phyloP scores from a whole-genome alignment of 2,329 filamentous ascomycete species.

The Ceratocystis papillata region DNA sequence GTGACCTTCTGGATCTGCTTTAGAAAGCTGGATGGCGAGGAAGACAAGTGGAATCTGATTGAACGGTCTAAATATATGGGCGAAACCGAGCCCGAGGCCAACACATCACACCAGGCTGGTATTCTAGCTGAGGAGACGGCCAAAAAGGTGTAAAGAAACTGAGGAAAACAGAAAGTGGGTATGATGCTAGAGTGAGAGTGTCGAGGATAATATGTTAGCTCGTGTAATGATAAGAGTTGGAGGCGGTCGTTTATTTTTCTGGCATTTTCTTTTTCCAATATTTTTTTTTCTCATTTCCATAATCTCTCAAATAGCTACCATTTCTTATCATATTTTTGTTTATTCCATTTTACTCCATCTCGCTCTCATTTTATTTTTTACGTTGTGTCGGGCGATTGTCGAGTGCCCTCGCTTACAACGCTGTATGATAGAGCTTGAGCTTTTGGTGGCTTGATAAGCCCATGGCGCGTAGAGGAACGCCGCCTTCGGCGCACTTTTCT shows the following conservation, averaged over 20 bases:
- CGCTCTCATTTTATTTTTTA: no score
- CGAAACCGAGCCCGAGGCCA: conserved; percentile 32
- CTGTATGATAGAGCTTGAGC: no score
- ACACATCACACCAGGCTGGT: conserved; percentile 22
- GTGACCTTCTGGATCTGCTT: conserved; percentile 58
- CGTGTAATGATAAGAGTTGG: background rate
- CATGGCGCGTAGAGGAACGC: no score
- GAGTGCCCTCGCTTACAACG: no score
- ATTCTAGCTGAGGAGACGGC: conserved; percentile 11
- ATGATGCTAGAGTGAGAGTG: background rate
- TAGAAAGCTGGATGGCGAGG: conserved; percentile 51
- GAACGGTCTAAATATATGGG: conserved; percentile 37
- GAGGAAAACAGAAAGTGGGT: background rate
- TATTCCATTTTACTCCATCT: no score
- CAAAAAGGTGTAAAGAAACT: conserved; percentile 18
- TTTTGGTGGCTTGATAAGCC: no score
- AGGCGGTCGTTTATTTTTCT: background rate
- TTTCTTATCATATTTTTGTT: no score
- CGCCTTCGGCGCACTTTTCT: no score
- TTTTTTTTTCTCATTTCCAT: background rate
- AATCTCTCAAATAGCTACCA: no score
- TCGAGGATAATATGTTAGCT: no score
- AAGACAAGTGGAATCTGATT: conserved; percentile 58
- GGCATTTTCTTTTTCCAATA: background rate
- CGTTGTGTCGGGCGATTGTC: no score